Evolutionary conservation across 2,329 filamentous ascomycete species (phyloP), one percentile per base, ranked within the genome.

Genomic region (Macrophomina pseudophaseolina): DNA sequence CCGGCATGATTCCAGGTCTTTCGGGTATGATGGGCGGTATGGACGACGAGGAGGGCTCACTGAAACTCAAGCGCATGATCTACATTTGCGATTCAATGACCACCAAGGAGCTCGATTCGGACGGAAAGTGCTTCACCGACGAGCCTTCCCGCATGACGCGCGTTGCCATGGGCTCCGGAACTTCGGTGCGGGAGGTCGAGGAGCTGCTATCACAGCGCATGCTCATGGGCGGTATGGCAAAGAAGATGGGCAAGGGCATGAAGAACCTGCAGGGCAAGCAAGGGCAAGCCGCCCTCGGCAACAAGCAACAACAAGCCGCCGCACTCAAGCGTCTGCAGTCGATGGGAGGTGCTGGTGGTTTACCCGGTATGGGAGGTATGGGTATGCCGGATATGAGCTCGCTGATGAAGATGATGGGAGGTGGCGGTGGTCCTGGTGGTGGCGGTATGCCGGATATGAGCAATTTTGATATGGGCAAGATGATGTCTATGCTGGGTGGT

Each of bases 71-170:
- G 80, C 90, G 95, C 69, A 99, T 99, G 95, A 93, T 99, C 72
- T 98, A 97, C 82, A 97, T 99, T 68, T 97, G 94, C 82, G 95
- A 99, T 81, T 94, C 91, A 70, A 99, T 99, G 95, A 98, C 94
- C 0, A 88, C 92, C 28, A 96, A 96, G 76, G 95, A 99, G 77
- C 88, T 99, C 23, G 94, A 99, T 78, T 92, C 91, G 51, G 94
- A 99, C 74, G 95, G 95, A 77, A 97, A 97, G 80, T 88, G 97
- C 69, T 94, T 99, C 71, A 87, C 96, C 67, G 92, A 97, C 28
- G 92, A 98, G 76, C 95, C 95, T 0, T 92, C 91, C 14, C 88
- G 95, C 49, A 97, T 98, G 89, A 97, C 94, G 16, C 87, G 95
- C 42, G 90, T 99, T 58, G 95, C 95, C 0, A 88, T 90, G 63